Percentiles rank a stretch among this genome's conserved stretches.
Conservation (phyloP, 495 filamentous ascomycete genomes). For the Penicillium cataractarum region DNA sequence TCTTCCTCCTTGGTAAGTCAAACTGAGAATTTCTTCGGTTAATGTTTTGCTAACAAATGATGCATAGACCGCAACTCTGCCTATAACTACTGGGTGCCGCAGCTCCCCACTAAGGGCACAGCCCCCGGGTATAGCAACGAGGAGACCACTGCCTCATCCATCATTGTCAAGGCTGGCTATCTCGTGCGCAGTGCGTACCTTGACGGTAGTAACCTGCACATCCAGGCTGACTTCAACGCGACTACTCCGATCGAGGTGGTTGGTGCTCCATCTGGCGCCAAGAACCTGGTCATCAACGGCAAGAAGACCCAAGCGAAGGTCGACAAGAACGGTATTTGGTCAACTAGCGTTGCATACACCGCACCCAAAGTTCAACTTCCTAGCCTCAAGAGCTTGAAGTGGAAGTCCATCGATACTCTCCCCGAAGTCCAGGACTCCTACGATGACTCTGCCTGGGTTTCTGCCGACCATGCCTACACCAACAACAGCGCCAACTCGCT, state of each 20-base stretch:
- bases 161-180: conserved; percentile 75
- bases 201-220: conserved; percentile 50
- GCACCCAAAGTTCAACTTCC: conserved; percentile 60
- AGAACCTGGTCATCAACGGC: conserved; percentile 63
- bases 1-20: conserved; percentile 54
- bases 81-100: conserved; percentile 74
- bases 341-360: conserved; percentile 53
- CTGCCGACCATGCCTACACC: conserved; percentile 56
- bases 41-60: conserved; percentile 4
- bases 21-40: conserved; percentile 6
- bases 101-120: conserved; percentile 44
- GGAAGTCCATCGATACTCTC: conserved; percentile 72
- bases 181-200: conserved; percentile 68
- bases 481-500: conserved; percentile 60
- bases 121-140: conserved; percentile 42
- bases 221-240: conserved; percentile 73
- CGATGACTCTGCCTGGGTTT: conserved; percentile 68
- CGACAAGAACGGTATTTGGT: conserved; percentile 56
- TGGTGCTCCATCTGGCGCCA: conserved; percentile 54
- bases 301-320: conserved; percentile 40
- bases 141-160: conserved; percentile 45
- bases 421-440: conserved; percentile 68
- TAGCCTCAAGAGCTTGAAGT: conserved; percentile 57
- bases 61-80: conserved; percentile 65
- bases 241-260: conserved; percentile 70